Base-by-base conservation (phyloP, 345 rosid genomes). In the Eucalyptus curtisii region DNA sequence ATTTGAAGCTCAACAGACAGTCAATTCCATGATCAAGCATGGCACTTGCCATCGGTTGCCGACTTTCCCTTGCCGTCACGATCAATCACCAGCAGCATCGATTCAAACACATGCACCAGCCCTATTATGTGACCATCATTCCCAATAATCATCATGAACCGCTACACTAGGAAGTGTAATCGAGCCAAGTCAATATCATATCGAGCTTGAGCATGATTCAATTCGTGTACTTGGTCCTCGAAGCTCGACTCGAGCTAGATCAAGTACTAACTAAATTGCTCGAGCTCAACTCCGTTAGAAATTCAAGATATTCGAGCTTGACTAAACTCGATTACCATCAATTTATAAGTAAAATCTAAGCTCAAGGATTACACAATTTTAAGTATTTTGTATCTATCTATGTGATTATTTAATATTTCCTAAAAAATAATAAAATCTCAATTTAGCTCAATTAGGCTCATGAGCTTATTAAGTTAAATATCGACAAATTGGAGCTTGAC, bases 291-390 rank as follows among this genome's bases (percentile, higher is more conserved):
- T 33, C 13, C 25, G 0, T 68, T 33, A 33, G 44, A 31, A 68
- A 68, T 31, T 31, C 12, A n/a, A 68, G 13, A 31, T 33, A 5
- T 37, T 10, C 2, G 1, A 71, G 7, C 82, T 76, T 22, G 4
- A 5, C 3, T 37, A 0, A 40, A 20, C 82, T 37, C 0, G 13
- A 37, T 71, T 19, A 5, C 0, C 0, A 71, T 37, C 27, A 33
- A 16, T 22, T 1, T 9, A 19, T 10, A 40, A 19, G 42, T 22
- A 10, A 76, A 76, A 37, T 40, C 2, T 22, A 6, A 76, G 30
- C 30, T 76, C 27, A 2, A 76, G 24, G 24, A 76, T 76, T 20
- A 10, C 27, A 42, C 12, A 40, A 11, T 76, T 40, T 40, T 37
- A 19, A 76, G 82, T 20, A 19, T 37, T 76, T 10, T 40, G 20